Evolutionary conservation across 768 basidiomycete genomes (phyloP).

Genomic region (Rhizopogon salebrosus): DNA sequence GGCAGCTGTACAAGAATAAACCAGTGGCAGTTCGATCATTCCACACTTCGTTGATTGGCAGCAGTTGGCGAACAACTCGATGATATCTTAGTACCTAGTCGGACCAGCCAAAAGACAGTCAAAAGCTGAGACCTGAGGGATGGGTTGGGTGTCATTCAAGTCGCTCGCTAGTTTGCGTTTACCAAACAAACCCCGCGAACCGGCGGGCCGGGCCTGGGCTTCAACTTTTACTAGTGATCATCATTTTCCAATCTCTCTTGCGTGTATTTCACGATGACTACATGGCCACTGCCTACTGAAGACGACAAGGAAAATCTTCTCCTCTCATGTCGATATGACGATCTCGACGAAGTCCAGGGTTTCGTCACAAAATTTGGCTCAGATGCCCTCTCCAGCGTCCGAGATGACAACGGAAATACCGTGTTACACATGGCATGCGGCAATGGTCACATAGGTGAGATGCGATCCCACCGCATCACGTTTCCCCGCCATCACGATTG

Average conservation of each 20-base stretch:
- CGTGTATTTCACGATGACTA: constrained; percentile 1
- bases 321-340: constrained; percentile 84
- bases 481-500: constrained; percentile 17
- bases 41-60: too few relatives aligned
- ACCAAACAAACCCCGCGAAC: too few relatives aligned
- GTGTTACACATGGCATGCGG: constrained; percentile 83
- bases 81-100: too few relatives aligned
- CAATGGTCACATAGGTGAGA: constrained; percentile 83
- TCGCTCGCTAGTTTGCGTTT: too few relatives aligned
- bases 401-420: constrained; percentile 76
- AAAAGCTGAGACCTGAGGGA: too few relatives aligned
- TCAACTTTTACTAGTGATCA: not conserved
- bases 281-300: constrained; percentile 26
- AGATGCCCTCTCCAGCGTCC: constrained; percentile 40
- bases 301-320: constrained; percentile 71
- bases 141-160: too few relatives aligned
- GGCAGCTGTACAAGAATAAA: too few relatives aligned
- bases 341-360: constrained; percentile 67
- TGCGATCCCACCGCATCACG: constrained; percentile 1
- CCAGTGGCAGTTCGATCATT: too few relatives aligned
- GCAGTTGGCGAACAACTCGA: too few relatives aligned
- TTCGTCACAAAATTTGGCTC: constrained; percentile 60
- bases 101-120: too few relatives aligned
- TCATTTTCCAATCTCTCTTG: not conserved
- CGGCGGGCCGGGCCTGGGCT: not conserved